A percentile compares a stretch with the other conserved stretches of the same genome.
phyloP scores from a whole-genome alignment of 257 asterid genomes.

The Penstemon newberryi region DNA sequence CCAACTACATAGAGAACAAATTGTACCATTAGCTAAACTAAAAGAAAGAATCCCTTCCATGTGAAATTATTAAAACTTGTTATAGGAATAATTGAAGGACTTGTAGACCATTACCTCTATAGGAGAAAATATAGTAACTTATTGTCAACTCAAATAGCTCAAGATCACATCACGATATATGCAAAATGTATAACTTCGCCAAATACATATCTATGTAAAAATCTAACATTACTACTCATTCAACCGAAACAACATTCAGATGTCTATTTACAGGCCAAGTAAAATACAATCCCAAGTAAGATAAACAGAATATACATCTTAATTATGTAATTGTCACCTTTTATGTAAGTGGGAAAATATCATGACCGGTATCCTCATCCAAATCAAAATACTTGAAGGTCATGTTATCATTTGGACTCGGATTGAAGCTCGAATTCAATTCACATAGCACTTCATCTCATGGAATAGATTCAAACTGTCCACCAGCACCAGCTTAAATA shows the following conservation, averaged over 20 bases:
- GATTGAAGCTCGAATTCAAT: constrained; percentile 71
- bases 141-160: too few species aligned
- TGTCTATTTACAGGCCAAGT: constrained; percentile 30
- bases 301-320: constrained; percentile 43
- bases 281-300: constrained; percentile 12
- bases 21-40: too few species aligned
- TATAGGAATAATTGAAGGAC: neutral
- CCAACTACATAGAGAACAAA: too few species aligned
- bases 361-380: constrained; percentile 50
- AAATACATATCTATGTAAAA: constrained; percentile 2
- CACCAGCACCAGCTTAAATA: constrained; percentile 91
- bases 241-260: neutral
- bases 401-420: constrained; percentile 45
- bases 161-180: too few species aligned
- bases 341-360: constrained; percentile 49
- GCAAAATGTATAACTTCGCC: neutral
- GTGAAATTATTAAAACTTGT: too few species aligned
- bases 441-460: constrained; percentile 93
- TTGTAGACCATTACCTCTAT: too few species aligned
- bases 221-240: constrained; percentile 16
- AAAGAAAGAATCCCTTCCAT: too few species aligned
- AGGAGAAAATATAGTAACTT: neutral
- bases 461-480: constrained; percentile 86
- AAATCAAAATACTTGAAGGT: constrained; percentile 58
- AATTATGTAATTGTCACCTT: constrained; percentile 41